Conservation (phyloP, 1,284 basidiomycete species). For the Cutaneotrichosporon sp. region DNA sequence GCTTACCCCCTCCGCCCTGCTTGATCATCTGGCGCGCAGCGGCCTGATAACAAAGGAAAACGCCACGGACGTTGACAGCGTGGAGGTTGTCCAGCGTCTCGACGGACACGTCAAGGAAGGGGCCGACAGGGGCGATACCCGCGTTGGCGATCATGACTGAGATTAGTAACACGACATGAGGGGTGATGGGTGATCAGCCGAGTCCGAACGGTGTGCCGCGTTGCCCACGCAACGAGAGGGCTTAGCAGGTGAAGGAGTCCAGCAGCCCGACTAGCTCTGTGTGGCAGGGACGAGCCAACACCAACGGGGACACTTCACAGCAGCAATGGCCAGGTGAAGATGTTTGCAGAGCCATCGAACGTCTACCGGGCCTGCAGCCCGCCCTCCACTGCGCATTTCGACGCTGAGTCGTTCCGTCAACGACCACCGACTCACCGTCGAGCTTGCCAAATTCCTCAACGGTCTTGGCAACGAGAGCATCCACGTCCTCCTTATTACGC, state of each 20-base stretch:
- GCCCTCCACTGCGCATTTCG: background rate
- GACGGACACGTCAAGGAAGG: slow-evolving; percentile 42
- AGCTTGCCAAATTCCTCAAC: slow-evolving; percentile 42
- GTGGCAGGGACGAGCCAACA: too few relatives aligned
- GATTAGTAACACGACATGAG: background rate
- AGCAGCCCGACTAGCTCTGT: too few relatives aligned
- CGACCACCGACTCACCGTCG: slow-evolving; percentile 22
- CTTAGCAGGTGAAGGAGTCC: too few relatives aligned
- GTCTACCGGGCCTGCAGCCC: background rate
- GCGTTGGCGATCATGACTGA: slow-evolving; percentile 50
- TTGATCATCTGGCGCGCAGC: slow-evolving; percentile 52
- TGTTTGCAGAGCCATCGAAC: too few relatives aligned
- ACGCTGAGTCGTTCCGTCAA: too few relatives aligned
- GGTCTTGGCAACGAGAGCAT: slow-evolving; percentile 33
- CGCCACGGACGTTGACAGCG: slow-evolving; percentile 45
- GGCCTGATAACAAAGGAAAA: slow-evolving; percentile 48
- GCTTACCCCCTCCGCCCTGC: slow-evolving; percentile 50
- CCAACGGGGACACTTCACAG: too few relatives aligned
- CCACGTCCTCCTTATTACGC: slow-evolving; percentile 33
- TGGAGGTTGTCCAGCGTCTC: slow-evolving; percentile 38
- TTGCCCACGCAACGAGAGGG: too few relatives aligned
- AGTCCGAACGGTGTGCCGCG: too few relatives aligned
- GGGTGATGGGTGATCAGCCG: background rate
- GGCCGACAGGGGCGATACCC: slow-evolving; percentile 44
- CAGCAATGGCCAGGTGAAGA: too few relatives aligned